Conservation (phyloP, 352 stramenopile genomes). For the Pythium phragmitis region DNA sequence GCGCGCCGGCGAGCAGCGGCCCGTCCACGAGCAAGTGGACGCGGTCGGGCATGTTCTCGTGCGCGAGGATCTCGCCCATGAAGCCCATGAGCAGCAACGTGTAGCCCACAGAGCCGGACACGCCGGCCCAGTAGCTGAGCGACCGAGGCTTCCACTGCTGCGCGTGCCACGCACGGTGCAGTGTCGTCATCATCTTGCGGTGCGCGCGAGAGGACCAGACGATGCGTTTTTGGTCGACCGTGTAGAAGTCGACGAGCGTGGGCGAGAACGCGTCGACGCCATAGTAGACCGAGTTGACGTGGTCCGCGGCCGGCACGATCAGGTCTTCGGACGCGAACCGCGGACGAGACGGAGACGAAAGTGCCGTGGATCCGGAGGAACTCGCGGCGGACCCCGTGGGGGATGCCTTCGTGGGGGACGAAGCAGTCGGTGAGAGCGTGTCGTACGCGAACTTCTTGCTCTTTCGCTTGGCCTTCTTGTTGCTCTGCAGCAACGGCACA, state of each 20-base stretch:
- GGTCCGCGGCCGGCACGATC: constrained; percentile 69
- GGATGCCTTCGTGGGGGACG: constrained; percentile 1
- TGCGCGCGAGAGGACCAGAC: constrained; percentile 85
- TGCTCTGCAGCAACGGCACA: constrained; percentile 46
- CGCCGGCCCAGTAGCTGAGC: constrained; percentile 70
- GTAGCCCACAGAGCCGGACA: constrained; percentile 56
- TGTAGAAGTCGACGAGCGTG: constrained; percentile 87
- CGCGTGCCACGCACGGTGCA: constrained; percentile 71
- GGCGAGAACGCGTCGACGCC: constrained; percentile 84
- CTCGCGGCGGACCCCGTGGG: constrained; percentile 23
- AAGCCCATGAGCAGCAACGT: constrained; percentile 59
- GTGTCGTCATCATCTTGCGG: constrained; percentile 89
- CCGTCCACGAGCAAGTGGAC: constrained; percentile 45
- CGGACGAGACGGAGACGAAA: constrained; percentile 28
- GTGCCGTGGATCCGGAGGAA: constrained; percentile 23
- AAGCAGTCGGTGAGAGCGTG: constrained; percentile 11
- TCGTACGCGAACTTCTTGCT: constrained; percentile 19
- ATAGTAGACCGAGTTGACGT: constrained; percentile 84
- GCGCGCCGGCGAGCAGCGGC: constrained; percentile 54
- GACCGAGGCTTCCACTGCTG: constrained; percentile 70
- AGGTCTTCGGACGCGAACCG: constrained; percentile 77
- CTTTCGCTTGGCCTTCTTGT: constrained; percentile 11
- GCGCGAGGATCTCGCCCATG: constrained; percentile 52
- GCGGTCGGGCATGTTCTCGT: constrained; percentile 21
- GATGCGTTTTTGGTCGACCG: constrained; percentile 79